These are phyloP conservation scores for Mycena alexandri DNA, from an alignment of 768 basidiomycete genomes.

Conservation along the genomic window DNA sequence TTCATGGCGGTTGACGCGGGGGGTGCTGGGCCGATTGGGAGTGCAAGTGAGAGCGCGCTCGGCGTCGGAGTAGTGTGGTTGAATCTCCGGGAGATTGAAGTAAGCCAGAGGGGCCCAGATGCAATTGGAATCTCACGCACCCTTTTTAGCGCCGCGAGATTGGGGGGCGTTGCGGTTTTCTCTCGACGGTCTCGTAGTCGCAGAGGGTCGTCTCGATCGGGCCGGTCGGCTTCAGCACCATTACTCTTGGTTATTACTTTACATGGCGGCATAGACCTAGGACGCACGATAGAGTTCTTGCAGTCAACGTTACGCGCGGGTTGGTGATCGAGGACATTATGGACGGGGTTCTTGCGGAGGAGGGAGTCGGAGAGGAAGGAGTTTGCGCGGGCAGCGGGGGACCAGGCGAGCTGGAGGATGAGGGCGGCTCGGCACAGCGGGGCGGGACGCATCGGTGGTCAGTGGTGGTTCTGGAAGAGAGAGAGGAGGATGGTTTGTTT, in stretches of 20 bases:
- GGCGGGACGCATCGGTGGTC: constrained; percentile 35
- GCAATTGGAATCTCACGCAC: no score
- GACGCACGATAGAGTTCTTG: constrained; percentile 58
- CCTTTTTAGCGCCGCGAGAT: no score
- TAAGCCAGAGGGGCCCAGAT: no score
- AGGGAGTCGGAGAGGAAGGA: constrained; percentile 71
- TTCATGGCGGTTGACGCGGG: constrained; percentile 68
- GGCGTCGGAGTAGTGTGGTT: no score
- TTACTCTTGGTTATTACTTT: constrained; percentile 24
- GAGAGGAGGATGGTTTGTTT: neutral
- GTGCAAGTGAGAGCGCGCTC: no score
- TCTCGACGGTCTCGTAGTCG: constrained; percentile 94
- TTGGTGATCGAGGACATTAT: constrained; percentile 80
- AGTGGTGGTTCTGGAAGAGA: neutral
- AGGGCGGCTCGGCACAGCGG: constrained; percentile 40
- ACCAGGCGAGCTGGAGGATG: constrained; percentile 41
- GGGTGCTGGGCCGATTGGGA: no score
- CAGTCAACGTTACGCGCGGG: constrained; percentile 63
- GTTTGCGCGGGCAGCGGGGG: constrained; percentile 48
- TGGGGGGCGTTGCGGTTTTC: no score
- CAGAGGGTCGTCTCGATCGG: constrained; percentile 92
- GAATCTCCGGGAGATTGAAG: no score
- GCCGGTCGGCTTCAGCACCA: constrained; percentile 70
- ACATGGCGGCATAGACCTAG: neutral
- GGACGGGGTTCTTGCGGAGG: constrained; percentile 71